Evolutionary conservation across 345 rosid species (phyloP).

Genomic region (Sisymbrium altissimum): DNA sequence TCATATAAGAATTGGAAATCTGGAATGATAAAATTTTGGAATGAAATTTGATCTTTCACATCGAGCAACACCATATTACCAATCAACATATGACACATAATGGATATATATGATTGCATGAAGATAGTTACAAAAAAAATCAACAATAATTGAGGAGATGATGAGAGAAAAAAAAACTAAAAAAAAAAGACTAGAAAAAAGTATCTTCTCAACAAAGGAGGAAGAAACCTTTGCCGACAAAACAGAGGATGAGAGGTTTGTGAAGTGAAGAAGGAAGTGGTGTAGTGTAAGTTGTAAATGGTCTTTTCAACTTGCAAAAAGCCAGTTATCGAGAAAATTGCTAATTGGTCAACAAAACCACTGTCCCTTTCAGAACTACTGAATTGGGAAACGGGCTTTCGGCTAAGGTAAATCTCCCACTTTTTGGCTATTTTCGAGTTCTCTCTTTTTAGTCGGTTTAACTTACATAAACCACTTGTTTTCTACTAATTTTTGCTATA

Average conservation of each 20-base stretch:
- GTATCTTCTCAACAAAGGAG: constrained; percentile 8
- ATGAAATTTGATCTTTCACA: not conserved
- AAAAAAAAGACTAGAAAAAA: constrained; percentile 6
- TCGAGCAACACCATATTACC: not conserved
- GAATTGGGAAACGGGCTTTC: constrained; percentile 16
- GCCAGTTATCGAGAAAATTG: not conserved
- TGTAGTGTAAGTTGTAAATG: constrained; percentile 14
- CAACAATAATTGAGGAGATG: constrained; percentile 8
- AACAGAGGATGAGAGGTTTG: not conserved
- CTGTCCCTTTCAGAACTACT: constrained; percentile 10
- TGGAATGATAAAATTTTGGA: not conserved
- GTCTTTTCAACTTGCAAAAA: constrained; percentile 18
- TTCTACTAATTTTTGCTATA: not conserved
- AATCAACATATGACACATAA: constrained; percentile 12
- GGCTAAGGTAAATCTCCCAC: constrained; percentile 24
- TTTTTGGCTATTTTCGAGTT: not conserved
- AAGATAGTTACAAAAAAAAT: constrained; percentile 3
- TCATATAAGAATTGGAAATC: too few relatives aligned
- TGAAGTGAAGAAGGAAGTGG: constrained; percentile 16
- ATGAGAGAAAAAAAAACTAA: not conserved
- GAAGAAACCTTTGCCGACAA: constrained; percentile 26
- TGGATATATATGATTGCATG: constrained; percentile 17
- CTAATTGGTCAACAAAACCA: constrained; percentile 24
- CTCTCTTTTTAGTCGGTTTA: not conserved
- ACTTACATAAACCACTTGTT: not conserved